Percentiles rank a stretch among this genome's conserved stretches.
phyloP scores from a whole-genome alignment of 148 eudicot genomes.

The Cornus suecica region DNA sequence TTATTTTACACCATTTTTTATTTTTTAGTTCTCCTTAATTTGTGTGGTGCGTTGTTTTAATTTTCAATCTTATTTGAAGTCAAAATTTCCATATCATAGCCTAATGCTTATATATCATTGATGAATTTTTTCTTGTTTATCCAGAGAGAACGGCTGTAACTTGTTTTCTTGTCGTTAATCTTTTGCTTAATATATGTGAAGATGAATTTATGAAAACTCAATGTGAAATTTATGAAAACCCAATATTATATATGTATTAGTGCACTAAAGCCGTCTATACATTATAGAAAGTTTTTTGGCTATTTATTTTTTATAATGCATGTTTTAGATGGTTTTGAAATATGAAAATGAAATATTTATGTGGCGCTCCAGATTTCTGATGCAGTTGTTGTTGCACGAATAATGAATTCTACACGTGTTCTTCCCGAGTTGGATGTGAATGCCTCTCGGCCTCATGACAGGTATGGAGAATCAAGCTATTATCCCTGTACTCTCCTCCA shows the following conservation, averaged over 20 bases:
- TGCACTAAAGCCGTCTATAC: not conserved
- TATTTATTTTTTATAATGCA: not conserved
- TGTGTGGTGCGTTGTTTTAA: too few species aligned
- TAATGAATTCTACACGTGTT: slow-evolving; percentile 96
- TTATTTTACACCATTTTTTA: too few species aligned
- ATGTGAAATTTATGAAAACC: too few species aligned
- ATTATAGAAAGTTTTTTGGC: not conserved
- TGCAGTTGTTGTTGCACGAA: slow-evolving; percentile 98
- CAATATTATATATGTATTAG: too few species aligned
- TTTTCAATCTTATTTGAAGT: too few species aligned
- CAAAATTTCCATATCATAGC: too few species aligned
- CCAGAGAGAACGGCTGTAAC: too few species aligned
- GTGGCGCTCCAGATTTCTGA: slow-evolving; percentile 64
- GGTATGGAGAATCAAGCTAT: too few species aligned
- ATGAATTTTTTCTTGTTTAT: too few species aligned
- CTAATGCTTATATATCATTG: too few species aligned
- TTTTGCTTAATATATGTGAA: not conserved
- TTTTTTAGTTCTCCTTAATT: too few species aligned
- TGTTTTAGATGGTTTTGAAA: not conserved
- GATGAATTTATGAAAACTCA: not conserved
- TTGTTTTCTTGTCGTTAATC: not conserved
- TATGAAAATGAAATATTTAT: slow-evolving; percentile 2
- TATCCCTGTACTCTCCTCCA: too few species aligned
- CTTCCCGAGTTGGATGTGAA: slow-evolving; percentile 93
- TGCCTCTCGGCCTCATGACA: slow-evolving; percentile 90